phyloP scores from a whole-genome alignment of 2,329 filamentous ascomycete species.

The Coniochaeta sp. region DNA sequence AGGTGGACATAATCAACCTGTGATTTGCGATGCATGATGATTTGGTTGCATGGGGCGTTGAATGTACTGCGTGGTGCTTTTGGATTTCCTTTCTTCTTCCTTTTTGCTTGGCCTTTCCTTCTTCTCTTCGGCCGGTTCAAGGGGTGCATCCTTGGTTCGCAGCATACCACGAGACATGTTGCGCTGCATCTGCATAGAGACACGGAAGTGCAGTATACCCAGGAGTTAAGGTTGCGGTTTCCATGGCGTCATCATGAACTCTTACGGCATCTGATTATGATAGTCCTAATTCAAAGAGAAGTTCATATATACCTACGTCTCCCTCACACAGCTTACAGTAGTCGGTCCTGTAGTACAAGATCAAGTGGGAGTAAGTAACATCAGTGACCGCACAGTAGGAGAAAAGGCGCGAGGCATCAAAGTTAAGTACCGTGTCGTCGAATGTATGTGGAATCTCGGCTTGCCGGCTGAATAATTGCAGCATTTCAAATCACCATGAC shows the following conservation, averaged over 20 bases:
- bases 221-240: background rate
- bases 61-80: background rate
- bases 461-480: background rate
- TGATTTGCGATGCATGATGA: constrained; percentile 23
- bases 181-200: background rate
- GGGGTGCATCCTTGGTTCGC: background rate
- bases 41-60: background rate
- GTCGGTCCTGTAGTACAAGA: background rate
- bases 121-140: background rate
- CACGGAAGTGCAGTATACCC: background rate
- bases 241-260: background rate
- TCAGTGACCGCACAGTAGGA: background rate
- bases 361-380: background rate
- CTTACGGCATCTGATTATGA: background rate
- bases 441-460: background rate
- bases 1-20: constrained; percentile 77
- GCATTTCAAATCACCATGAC: background rate
- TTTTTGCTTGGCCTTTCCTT: background rate
- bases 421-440: background rate
- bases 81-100: background rate
- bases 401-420: background rate
- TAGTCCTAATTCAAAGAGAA: background rate
- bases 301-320: background rate
- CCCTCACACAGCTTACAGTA: background rate
- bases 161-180: background rate